These are phyloP conservation scores for Euclidium syriacum DNA, from an alignment of 345 rosid species.

Conservation along the genomic window DNA sequence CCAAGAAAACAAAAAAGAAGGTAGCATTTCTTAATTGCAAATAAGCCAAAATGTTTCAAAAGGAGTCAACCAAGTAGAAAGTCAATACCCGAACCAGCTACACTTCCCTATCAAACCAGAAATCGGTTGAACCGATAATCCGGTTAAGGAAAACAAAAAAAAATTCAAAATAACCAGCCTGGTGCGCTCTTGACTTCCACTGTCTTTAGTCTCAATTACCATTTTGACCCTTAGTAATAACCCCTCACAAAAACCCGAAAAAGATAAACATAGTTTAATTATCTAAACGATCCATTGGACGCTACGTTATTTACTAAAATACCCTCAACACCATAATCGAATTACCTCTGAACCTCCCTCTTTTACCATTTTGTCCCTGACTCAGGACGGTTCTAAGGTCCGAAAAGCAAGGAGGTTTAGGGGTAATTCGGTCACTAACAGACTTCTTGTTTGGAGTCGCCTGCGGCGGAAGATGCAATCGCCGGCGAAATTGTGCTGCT, in stretches of 20 bases:
- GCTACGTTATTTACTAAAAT: conserved; percentile 32
- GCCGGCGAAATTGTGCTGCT: conserved; percentile 21
- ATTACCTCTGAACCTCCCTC: conserved; percentile 37
- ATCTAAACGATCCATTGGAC: conserved; percentile 4
- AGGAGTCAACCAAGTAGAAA: conserved; percentile 35
- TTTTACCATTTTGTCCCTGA: neutral
- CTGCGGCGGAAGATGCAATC: conserved; percentile 25
- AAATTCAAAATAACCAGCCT: conserved; percentile 14
- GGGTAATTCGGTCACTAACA: conserved; percentile 36
- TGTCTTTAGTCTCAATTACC: neutral
- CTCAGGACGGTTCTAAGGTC: neutral
- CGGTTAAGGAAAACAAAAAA: neutral
- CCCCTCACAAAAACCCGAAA: neutral
- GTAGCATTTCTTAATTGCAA: conserved; percentile 10
- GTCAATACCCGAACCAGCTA: conserved; percentile 99
- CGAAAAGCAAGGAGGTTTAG: conserved; percentile 30
- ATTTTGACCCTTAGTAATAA: neutral
- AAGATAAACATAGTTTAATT: too few relatives aligned
- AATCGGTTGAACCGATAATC: neutral
- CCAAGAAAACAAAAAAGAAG: neutral
- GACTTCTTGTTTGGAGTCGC: conserved; percentile 24
- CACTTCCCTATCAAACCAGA: conserved; percentile 12
- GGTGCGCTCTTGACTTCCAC: conserved; percentile 98
- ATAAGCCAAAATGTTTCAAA: conserved; percentile 1
- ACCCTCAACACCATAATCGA: neutral